Percentiles rank a stretch among this genome's conserved stretches.
phyloP scores from a whole-genome alignment of 305 asterid species.

The Solanum hybrid region DNA sequence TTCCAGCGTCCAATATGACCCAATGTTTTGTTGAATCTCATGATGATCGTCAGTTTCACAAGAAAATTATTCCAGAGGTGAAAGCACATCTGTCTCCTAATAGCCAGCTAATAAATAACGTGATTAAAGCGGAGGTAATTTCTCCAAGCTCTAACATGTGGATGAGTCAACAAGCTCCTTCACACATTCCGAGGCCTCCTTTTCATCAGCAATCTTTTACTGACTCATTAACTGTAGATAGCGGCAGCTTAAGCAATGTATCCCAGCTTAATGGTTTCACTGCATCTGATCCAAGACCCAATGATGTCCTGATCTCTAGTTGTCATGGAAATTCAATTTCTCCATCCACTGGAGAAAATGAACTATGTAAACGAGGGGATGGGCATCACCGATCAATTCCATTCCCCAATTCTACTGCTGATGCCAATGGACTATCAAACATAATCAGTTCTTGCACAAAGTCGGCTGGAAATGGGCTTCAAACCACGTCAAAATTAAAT shows the following conservation, averaged over 20 bases:
- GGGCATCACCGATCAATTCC: conserved; percentile 4
- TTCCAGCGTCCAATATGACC: conserved; percentile 18
- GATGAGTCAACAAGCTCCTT: conserved; percentile 29
- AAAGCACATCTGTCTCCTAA: conserved; percentile 17
- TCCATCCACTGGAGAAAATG: conserved; percentile 14
- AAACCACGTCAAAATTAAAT: conserved; percentile 15
- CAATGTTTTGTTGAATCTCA: conserved; percentile 8
- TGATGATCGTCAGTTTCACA: conserved; percentile 11
- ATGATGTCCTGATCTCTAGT: not conserved
- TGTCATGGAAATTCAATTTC: not conserved
- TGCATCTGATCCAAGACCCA: not conserved
- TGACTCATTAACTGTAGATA: conserved; percentile 2
- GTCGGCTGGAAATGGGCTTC: conserved; percentile 1
- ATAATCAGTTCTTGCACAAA: conserved; percentile 12
- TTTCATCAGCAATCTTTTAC: not conserved
- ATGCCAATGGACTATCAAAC: conserved; percentile 15
- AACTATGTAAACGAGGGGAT: conserved; percentile 12
- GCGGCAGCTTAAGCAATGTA: not conserved
- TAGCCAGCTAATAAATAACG: conserved; percentile 20
- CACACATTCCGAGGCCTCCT: conserved; percentile 15
- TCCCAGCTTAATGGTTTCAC: not conserved
- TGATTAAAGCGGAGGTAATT: conserved; percentile 45
- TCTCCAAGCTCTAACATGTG: conserved; percentile 40
- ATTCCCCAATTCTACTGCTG: conserved; percentile 6
- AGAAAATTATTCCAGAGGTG: conserved; percentile 10